Conservation (phyloP, 805 yeast species). For the Pichia heedii region DNA sequence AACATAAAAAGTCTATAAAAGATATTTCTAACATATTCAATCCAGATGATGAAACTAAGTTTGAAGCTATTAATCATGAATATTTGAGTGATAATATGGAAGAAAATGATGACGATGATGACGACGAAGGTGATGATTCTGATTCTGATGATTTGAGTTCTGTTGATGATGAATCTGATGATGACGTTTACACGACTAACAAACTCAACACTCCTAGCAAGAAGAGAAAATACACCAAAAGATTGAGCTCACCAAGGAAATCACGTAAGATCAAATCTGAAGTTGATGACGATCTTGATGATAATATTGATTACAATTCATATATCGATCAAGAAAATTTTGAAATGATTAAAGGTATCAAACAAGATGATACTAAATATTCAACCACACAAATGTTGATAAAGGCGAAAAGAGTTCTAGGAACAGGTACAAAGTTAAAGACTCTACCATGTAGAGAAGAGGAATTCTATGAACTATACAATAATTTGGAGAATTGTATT, state of each 20-base stretch:
- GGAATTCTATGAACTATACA: conserved; percentile 64
- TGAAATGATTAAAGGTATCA: conserved; percentile 4
- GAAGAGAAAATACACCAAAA: background rate
- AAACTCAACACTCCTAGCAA: background rate
- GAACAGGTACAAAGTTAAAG: conserved; percentile 32
- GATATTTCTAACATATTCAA: background rate
- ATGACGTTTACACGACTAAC: conserved; percentile 3
- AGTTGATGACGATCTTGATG: conserved; percentile 6
- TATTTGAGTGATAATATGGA: background rate
- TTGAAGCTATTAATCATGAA: too few species aligned
- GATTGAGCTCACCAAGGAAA: background rate
- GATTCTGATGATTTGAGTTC: background rate
- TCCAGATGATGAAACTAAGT: background rate
- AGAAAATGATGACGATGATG: conserved; percentile 12
- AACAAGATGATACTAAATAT: background rate
- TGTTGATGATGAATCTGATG: conserved; percentile 3
- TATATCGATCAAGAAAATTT: background rate
- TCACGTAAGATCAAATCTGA: background rate
- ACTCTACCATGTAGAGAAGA: conserved; percentile 79
- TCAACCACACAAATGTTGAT: conserved; percentile 21
- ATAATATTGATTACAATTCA: conserved; percentile 2
- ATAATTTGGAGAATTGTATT: conserved; percentile 63
- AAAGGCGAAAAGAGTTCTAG: conserved; percentile 33
- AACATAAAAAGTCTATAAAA: too few species aligned
- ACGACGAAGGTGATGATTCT: conserved; percentile 7